Evolutionary conservation across 805 yeast species (phyloP).

Genomic region (Zygoascus bituminiphila): DNA sequence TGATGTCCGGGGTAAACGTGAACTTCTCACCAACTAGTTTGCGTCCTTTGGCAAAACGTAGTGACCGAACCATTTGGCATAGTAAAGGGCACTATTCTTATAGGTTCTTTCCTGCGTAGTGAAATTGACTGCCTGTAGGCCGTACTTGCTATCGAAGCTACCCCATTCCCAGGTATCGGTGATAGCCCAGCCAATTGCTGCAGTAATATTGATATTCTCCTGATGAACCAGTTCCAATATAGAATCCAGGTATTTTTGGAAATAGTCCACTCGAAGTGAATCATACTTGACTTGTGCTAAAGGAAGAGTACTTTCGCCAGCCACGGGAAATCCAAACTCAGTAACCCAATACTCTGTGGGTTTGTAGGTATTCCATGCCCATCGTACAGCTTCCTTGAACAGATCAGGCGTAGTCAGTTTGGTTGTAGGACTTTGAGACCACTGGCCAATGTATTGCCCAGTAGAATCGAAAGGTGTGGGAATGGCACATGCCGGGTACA

Average conservation of each 20-base stretch:
- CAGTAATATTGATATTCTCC: conserved; percentile 25
- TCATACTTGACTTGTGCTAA: conserved; percentile 24
- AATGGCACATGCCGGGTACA: conserved; percentile 26
- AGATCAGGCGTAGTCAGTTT: conserved; percentile 18
- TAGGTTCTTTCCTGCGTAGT: conserved; percentile 7
- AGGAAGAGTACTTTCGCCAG: conserved; percentile 24
- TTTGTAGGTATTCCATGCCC: conserved; percentile 18
- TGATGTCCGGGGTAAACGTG: too few relatives aligned
- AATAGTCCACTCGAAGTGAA: conserved; percentile 25
- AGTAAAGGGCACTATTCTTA: conserved; percentile 14
- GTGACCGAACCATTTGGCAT: too few relatives aligned
- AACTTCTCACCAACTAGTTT: too few relatives aligned
- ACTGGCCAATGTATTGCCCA: conserved; percentile 15
- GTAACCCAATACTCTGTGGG: conserved; percentile 23
- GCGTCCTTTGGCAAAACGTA: too few relatives aligned
- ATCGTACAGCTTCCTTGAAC: conserved; percentile 10
- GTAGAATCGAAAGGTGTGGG: conserved; percentile 10
- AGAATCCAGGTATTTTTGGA: conserved; percentile 23
- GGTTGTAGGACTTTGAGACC: conserved; percentile 21
- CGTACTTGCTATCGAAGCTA: conserved; percentile 8
- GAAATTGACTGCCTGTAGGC: conserved; percentile 13
- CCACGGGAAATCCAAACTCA: conserved; percentile 30
- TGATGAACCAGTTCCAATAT: conserved; percentile 19
- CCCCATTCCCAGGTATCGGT: conserved; percentile 31
- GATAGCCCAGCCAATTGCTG: conserved; percentile 29